Conservation (phyloP, 495 filamentous ascomycete species). For the Neurospora africana region DNA sequence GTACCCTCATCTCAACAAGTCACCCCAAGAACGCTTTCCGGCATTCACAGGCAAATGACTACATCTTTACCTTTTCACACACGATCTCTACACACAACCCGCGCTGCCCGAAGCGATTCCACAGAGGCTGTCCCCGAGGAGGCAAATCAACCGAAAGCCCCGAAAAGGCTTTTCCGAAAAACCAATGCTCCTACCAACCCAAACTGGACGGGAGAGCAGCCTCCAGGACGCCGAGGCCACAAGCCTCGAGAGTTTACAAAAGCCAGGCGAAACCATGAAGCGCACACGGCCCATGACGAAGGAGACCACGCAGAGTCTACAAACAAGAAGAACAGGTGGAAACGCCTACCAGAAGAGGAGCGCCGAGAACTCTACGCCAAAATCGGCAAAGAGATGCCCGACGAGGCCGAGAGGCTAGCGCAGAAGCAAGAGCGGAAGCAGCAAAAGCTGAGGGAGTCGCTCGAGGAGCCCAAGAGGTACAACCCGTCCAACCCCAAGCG, state of each 20-base stretch:
- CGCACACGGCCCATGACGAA: background rate
- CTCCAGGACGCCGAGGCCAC: background rate
- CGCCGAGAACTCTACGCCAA: background rate
- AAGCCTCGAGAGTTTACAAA: background rate
- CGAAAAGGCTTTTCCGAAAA: background rate
- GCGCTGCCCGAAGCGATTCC: background rate
- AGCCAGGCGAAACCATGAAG: background rate
- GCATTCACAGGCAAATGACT: background rate
- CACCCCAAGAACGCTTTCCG: conserved; percentile 3
- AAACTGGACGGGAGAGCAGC: background rate
- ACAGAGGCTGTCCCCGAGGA: background rate
- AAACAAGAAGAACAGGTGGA: background rate
- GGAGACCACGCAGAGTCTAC: background rate
- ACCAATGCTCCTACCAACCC: background rate
- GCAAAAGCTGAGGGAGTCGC: background rate
- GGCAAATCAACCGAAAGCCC: background rate
- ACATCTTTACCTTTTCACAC: background rate
- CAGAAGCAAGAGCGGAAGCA: background rate
- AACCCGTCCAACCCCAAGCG: background rate
- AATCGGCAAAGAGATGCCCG: background rate
- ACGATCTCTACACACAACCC: background rate
- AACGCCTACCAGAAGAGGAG: background rate
- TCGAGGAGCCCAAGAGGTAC: background rate
- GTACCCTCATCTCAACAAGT: conserved; percentile 9
- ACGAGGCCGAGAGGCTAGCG: background rate